Conservation (phyloP, 1,284 basidiomycete species). For the Athelia psychrophila region DNA sequence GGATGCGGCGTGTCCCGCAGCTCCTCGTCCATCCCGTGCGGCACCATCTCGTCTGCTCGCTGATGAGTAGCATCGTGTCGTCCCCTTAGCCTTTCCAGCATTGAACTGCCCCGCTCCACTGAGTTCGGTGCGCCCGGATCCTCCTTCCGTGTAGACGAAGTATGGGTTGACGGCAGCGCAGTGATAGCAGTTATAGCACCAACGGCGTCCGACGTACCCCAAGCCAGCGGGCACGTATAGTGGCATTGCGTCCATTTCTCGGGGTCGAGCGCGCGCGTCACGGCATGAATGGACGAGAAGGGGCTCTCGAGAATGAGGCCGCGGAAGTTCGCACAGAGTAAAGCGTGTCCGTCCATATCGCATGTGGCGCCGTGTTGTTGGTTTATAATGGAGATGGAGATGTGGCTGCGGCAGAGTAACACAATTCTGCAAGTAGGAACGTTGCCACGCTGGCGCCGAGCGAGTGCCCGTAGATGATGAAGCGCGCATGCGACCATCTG, state of each 20-base stretch:
- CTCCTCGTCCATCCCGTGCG: constrained; percentile 34
- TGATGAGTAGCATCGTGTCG: constrained; percentile 34
- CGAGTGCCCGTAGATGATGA: constrained; percentile 49
- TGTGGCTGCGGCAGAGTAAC: neutral
- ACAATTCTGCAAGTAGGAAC: constrained; percentile 28
- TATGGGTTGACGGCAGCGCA: no score
- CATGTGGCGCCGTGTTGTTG: no score
- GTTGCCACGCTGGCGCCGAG: constrained; percentile 44
- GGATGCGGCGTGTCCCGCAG: no score
- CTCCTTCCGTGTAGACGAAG: no score
- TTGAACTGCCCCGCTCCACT: neutral
- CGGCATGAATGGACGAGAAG: constrained; percentile 45
- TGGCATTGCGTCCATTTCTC: constrained; percentile 48
- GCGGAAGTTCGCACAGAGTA: constrained; percentile 19
- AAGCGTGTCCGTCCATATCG: no score
- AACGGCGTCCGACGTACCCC: constrained; percentile 47
- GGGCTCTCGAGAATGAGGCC: constrained; percentile 51
- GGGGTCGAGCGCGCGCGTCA: constrained; percentile 48
- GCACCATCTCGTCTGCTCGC: constrained; percentile 49
- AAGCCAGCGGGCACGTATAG: constrained; percentile 39
- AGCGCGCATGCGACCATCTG: constrained; percentile 23
- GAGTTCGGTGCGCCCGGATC: no score
- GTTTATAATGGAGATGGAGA: no score
- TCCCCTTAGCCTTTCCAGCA: constrained; percentile 12
- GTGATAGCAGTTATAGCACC: no score